phyloP scores from a whole-genome alignment of 2,329 filamentous ascomycete genomes.

The Drechslerella stenobrocha region DNA sequence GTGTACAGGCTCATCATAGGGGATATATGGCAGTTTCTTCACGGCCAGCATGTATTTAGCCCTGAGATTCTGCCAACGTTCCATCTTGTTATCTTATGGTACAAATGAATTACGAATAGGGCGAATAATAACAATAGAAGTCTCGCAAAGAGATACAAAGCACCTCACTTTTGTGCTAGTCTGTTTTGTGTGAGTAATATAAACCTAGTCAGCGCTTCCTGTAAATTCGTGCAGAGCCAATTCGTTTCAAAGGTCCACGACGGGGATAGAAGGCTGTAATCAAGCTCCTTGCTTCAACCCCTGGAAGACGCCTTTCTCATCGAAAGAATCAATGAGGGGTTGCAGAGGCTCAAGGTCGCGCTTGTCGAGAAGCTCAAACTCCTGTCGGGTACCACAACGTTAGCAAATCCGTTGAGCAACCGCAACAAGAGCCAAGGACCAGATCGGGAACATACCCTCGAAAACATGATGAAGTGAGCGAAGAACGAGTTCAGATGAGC shows the following conservation, averaged over 20 bases:
- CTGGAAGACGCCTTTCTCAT: constrained; percentile 53
- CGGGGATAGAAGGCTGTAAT: not conserved
- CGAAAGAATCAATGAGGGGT: constrained; percentile 53
- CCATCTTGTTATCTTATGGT: not conserved
- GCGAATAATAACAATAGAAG: not conserved
- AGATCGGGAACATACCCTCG: constrained; percentile 45
- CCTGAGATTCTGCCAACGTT: not conserved
- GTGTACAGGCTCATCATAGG: too few relatives aligned
- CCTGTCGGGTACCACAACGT: constrained; percentile 49
- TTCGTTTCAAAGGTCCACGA: not conserved
- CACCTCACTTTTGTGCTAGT: not conserved
- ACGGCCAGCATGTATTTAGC: not conserved
- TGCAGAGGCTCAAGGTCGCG: constrained; percentile 53
- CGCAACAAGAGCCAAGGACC: not conserved
- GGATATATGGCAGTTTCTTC: not conserved
- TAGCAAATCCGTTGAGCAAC: not conserved
- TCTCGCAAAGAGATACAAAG: not conserved
- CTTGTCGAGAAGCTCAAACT: constrained; percentile 52
- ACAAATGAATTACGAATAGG: not conserved
- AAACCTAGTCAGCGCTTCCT: not conserved
- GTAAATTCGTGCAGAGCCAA: not conserved
- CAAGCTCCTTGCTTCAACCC: constrained; percentile 21
- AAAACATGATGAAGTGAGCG: constrained; percentile 70
- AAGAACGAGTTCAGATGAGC: constrained; percentile 86
- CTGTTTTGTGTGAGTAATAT: not conserved